Evolutionary conservation across 2,329 filamentous ascomycete genomes (phyloP).

Genomic region (Fusarium sarcochroum): DNA sequence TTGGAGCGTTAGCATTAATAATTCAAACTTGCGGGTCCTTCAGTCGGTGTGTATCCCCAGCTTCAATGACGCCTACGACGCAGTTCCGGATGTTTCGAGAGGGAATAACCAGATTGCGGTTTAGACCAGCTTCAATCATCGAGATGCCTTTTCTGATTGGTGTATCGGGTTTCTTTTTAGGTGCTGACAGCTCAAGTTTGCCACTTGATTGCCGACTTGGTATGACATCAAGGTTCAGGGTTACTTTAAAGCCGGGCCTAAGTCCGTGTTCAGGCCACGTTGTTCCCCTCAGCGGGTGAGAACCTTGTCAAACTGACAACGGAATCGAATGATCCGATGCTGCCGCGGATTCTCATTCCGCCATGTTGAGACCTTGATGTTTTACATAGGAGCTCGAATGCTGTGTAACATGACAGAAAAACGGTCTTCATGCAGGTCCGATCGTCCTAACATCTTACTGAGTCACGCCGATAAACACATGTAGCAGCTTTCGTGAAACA

Average conservation of each 20-base stretch:
- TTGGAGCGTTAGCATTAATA: conserved; percentile 30
- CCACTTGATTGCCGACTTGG: background rate
- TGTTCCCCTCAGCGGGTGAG: background rate
- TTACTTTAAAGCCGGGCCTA: conserved; percentile 27
- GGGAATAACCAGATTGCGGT: background rate
- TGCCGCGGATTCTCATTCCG: no score
- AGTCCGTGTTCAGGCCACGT: conserved; percentile 21
- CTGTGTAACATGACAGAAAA: no score
- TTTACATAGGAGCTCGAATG: no score
- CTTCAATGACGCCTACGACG: conserved; percentile 27
- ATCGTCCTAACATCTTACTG: background rate
- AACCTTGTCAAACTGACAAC: background rate
- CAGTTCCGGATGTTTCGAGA: no score
- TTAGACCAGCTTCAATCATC: background rate
- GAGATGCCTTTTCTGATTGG: background rate
- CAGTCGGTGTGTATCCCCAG: background rate
- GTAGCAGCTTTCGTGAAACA: background rate
- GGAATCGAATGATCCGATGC: background rate
- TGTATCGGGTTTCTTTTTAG: background rate
- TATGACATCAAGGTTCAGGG: conserved; percentile 4
- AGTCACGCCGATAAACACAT: background rate
- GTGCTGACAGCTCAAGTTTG: conserved; percentile 8
- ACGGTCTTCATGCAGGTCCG: background rate
- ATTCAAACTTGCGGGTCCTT: conserved; percentile 24
- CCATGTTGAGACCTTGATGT: no score